Conservation (phyloP, 192 early-diverging fungal genomes). For the Coemansia sp. region DNA sequence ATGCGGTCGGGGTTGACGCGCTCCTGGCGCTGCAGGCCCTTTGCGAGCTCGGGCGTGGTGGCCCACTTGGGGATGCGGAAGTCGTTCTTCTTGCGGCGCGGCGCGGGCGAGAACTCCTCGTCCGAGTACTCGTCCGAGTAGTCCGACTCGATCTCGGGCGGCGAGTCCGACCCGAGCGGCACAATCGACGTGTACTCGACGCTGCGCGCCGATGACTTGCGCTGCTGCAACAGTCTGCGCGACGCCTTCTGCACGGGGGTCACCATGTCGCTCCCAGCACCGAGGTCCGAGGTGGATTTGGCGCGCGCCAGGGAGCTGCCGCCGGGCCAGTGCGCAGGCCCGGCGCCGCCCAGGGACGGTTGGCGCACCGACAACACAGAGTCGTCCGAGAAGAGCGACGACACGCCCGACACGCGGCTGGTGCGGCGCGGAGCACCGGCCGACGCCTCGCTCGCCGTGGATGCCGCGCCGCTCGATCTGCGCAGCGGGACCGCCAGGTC, state of each 20-base stretch:
- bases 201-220: constrained; percentile 17
- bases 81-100: constrained; percentile 48
- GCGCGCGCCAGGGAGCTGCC: constrained; percentile 18
- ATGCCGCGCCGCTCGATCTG: constrained; percentile 22
- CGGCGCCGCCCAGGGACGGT: constrained; percentile 7
- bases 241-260: constrained; percentile 3
- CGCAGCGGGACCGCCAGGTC: constrained; percentile 50
- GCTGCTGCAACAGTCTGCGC: constrained; percentile 1
- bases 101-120: constrained; percentile 51
- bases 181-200: constrained; percentile 49
- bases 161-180: constrained; percentile 34
- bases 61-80: constrained; percentile 51
- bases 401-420: constrained; percentile 33
- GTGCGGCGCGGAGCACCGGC: background rate
- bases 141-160: constrained; percentile 51
- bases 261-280: constrained; percentile 4
- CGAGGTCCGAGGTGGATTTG: constrained; percentile 36
- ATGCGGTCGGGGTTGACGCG: constrained; percentile 51
- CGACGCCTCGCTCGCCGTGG: background rate
- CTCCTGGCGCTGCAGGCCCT: constrained; percentile 43
- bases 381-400: constrained; percentile 50
- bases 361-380: constrained; percentile 20
- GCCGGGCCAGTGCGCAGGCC: constrained; percentile 1
- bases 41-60: constrained; percentile 49
- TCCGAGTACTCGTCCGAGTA: constrained; percentile 56